Evolutionary conservation across 345 rosid species (phyloP).

Genomic region (Litchi chinensis): DNA sequence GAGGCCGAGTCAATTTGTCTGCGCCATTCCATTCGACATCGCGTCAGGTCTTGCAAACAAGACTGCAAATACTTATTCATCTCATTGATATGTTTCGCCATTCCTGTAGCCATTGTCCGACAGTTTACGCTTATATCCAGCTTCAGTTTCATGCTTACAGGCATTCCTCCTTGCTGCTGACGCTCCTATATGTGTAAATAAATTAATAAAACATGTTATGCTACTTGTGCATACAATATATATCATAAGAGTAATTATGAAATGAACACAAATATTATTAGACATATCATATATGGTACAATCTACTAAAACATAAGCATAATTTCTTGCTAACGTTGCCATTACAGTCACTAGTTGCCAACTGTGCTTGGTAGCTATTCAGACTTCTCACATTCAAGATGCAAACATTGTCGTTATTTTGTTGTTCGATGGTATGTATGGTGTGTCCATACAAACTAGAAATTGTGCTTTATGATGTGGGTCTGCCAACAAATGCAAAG

Average conservation of each 20-base stretch:
- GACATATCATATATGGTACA: too few species aligned
- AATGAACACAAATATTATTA: too few species aligned
- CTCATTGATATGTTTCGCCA: slow-evolving; percentile 54
- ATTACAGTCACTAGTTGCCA: too few species aligned
- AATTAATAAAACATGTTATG: neutral
- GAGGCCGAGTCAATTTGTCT: slow-evolving; percentile 6
- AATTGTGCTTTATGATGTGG: neutral
- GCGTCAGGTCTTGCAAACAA: slow-evolving; percentile 47
- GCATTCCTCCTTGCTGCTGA: slow-evolving; percentile 37
- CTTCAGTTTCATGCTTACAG: slow-evolving; percentile 44
- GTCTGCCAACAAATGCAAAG: neutral
- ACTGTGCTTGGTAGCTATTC: too few species aligned
- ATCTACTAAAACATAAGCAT: too few species aligned
- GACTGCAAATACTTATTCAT: slow-evolving; percentile 48
- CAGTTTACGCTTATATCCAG: slow-evolving; percentile 35
- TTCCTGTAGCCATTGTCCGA: slow-evolving; percentile 39
- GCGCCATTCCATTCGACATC: slow-evolving; percentile 29
- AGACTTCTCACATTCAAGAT: too few species aligned
- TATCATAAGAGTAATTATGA: too few species aligned
- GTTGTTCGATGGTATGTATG: too few species aligned
- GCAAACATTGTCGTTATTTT: too few species aligned
- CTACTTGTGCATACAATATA: too few species aligned
- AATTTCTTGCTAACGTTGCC: too few species aligned
- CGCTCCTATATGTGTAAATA: neutral
- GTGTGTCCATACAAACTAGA: too few species aligned